Base-by-base conservation (phyloP, 768 basidiomycete species). In the Rhizopogon salebrosus region DNA sequence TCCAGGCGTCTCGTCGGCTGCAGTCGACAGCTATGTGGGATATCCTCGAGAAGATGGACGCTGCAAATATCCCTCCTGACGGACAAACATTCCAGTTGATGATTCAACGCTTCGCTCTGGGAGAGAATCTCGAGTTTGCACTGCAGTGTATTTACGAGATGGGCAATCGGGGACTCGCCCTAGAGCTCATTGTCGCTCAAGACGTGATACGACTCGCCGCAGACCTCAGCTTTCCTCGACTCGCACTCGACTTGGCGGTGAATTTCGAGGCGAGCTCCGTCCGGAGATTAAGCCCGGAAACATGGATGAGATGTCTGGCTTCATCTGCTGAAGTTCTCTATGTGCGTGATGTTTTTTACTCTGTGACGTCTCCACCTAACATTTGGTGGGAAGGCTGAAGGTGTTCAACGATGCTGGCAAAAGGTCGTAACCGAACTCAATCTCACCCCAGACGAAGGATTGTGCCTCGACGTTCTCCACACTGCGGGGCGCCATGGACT, bases 401-500 rank as follows among this genome's bases (percentile, higher is more conserved):
- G 91, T 18, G 82, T 87, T 4, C 53, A 72, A 24, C 61, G 66
- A 43, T 80, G 80, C 40, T 94, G 90, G 91, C 60, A 78, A 9
- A 76, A 75, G 29, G 70, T 80, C 27, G 79, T 85, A 2, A 65
- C 78, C 16, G 72, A 75, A 13, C 65, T 81, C 20, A 71, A 74
- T 46, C 60, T 87, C 40, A 70, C 72, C 3, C 89, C 87, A 0
- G 85, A 89, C 57, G 90, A 94, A 71, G 91, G 92, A 0, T 66
- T 85, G 24, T 84, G 85, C 58, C 58, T 85, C 14, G 75, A 79
- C 22, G 80, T 92, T 22, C 79, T 94, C 36, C 75, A 87, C 57
- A 82, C 86, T 1, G 88, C 88, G 14, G 88, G 79, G 39, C 83
- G 90, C 9, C 74, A 80, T 55, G 90, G 88, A n/a, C 71, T 82